phyloP scores from a whole-genome alignment of 73 alveolate genomes.

The Urostyla sp. region DNA sequence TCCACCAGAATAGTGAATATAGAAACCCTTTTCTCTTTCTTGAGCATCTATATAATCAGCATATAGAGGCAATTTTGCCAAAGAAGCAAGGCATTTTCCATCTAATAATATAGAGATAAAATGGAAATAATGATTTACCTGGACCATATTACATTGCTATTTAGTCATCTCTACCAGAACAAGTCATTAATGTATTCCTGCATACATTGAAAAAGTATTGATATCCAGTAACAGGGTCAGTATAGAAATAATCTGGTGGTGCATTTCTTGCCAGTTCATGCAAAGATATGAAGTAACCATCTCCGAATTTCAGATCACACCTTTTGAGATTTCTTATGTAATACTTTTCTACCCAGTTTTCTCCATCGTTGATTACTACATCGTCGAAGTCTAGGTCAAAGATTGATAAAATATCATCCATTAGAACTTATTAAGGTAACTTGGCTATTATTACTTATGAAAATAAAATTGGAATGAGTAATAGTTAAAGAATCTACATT shows the following conservation, averaged over 20 bases:
- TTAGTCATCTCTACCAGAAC: slow-evolving; percentile 50
- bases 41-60: slow-evolving; percentile 3
- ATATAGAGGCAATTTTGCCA: slow-evolving; percentile 31
- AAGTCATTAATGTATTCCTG: slow-evolving; percentile 53
- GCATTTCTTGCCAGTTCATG: slow-evolving; percentile 38
- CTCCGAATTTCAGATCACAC: slow-evolving; percentile 38
- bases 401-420: not conserved
- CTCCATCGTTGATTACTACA: slow-evolving; percentile 49
- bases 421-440: not conserved
- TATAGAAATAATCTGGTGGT: slow-evolving; percentile 50
- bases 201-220: slow-evolving; percentile 48
- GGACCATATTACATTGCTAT: slow-evolving; percentile 41
- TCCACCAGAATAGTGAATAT: slow-evolving; percentile 34
- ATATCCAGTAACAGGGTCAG: slow-evolving; percentile 45
- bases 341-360: slow-evolving; percentile 53
- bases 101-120: not conserved
- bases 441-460: too few species aligned
- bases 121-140: slow-evolving; percentile 1
- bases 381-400: slow-evolving; percentile 44
- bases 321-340: slow-evolving; percentile 30
- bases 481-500: too few species aligned
- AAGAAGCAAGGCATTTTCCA: slow-evolving; percentile 39
- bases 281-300: slow-evolving; percentile 26
- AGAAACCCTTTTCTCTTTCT: slow-evolving; percentile 42
- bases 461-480: too few species aligned